phyloP scores from a whole-genome alignment of 1,284 basidiomycete genomes.

The Malassezia vespertilionis region DNA sequence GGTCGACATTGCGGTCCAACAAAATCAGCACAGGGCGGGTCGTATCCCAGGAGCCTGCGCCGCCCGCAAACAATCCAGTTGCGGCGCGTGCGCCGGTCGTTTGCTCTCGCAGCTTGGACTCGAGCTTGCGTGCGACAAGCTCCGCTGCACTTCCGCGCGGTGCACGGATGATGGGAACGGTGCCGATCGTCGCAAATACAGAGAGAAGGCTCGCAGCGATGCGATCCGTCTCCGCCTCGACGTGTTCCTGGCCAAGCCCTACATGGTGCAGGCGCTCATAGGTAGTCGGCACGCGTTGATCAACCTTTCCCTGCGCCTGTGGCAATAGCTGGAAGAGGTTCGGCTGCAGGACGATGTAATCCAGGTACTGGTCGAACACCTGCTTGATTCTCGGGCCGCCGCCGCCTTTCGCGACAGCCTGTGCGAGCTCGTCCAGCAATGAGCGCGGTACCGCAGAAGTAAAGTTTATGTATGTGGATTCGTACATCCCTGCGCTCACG shows the following conservation, averaged over 20 bases:
- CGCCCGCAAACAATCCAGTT: slow-evolving; percentile 39
- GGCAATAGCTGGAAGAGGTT: slow-evolving; percentile 84
- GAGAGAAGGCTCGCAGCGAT: slow-evolving; percentile 84
- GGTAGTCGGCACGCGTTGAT: slow-evolving; percentile 37
- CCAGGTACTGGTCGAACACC: slow-evolving; percentile 66
- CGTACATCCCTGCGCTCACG: slow-evolving; percentile 75
- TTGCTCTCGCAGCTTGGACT: slow-evolving; percentile 82
- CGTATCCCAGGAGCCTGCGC: slow-evolving; percentile 18
- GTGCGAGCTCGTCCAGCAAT: slow-evolving; percentile 85
- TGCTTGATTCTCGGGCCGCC: slow-evolving; percentile 57
- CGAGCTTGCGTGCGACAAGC: slow-evolving; percentile 91
- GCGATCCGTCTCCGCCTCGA: slow-evolving; percentile 85
- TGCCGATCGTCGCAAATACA: slow-evolving; percentile 79
- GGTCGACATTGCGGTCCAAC: slow-evolving; percentile 85
- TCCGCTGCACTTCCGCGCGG: slow-evolving; percentile 94
- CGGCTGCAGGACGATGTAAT: slow-evolving; percentile 86
- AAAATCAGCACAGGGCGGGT: slow-evolving; percentile 61
- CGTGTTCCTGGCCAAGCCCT: slow-evolving; percentile 72
- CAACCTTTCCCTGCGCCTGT: slow-evolving; percentile 11
- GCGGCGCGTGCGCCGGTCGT: slow-evolving; percentile 58
- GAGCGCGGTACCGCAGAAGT: slow-evolving; percentile 78
- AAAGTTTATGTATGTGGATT: slow-evolving; percentile 88
- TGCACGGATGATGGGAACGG: slow-evolving; percentile 86
- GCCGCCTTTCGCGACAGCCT: slow-evolving; percentile 69
- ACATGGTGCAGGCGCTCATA: slow-evolving; percentile 90